These are phyloP conservation scores for Lachancea mirantina DNA, from an alignment of 805 yeast species.

Conservation along the genomic window DNA sequence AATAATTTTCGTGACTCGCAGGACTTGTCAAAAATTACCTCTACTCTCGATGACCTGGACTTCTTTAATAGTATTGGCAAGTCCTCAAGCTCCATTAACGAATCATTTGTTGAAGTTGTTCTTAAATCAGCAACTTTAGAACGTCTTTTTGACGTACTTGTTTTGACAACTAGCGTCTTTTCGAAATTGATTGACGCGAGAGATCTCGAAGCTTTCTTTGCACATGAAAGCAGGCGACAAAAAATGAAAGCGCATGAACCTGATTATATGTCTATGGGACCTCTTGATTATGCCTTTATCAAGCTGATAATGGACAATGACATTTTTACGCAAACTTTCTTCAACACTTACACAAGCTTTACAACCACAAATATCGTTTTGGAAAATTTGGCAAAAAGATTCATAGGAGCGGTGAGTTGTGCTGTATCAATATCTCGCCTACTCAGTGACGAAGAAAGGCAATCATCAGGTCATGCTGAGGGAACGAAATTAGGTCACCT, in stretches of 20 bases:
- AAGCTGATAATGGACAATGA: constrained; percentile 57
- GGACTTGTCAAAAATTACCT: constrained; percentile 19
- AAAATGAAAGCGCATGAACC: constrained; percentile 1
- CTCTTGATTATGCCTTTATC: constrained; percentile 35
- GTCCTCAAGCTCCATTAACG: constrained; percentile 29
- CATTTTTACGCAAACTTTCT: constrained; percentile 57
- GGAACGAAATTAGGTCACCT: constrained; percentile 19
- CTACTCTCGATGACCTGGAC: constrained; percentile 27
- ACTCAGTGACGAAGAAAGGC: constrained; percentile 17
- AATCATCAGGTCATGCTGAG: constrained; percentile 25
- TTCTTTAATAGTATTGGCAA: constrained; percentile 25
- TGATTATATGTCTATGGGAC: constrained; percentile 13
- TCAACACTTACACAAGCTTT: constrained; percentile 62
- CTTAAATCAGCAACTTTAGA: constrained; percentile 68
- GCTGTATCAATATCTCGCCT: constrained; percentile 43
- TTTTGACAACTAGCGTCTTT: constrained; percentile 61
- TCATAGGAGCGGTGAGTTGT: constrained; percentile 55
- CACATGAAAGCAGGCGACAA: constrained; percentile 21
- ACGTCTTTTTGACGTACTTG: constrained; percentile 69
- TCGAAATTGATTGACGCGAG: constrained; percentile 35
- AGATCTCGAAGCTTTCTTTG: constrained; percentile 38
- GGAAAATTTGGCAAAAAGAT: constrained; percentile 47
- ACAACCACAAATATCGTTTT: constrained; percentile 49
- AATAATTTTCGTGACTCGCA: constrained; percentile 19
- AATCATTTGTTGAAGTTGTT: constrained; percentile 39